phyloP scores from a whole-genome alignment of 306 rosid genomes.

The Malus orientalis region DNA sequence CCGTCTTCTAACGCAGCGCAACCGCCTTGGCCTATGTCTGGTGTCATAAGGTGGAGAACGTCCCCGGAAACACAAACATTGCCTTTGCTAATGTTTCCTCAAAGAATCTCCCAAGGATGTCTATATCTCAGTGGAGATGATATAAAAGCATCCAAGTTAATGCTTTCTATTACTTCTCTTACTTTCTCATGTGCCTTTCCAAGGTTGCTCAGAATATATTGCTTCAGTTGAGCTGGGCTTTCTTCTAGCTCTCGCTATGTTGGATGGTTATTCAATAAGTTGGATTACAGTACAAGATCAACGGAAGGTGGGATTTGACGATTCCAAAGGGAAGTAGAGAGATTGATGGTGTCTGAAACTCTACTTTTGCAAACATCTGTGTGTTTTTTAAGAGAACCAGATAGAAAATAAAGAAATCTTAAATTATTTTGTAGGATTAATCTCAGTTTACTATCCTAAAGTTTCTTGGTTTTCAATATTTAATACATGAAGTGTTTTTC shows the following conservation, averaged over 20 bases:
- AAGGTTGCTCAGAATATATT: constrained; percentile 18
- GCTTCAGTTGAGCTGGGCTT: constrained; percentile 16
- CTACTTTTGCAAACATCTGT: too few relatives aligned
- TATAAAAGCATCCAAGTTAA: constrained; percentile 8
- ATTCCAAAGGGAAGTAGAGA: too few relatives aligned
- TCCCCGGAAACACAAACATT: constrained; percentile 60
- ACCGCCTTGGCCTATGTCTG: constrained; percentile 65
- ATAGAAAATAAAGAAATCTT: too few relatives aligned
- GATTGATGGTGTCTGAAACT: too few relatives aligned
- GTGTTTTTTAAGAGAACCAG: too few relatives aligned
- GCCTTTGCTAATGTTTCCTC: constrained; percentile 31
- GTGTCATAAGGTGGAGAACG: constrained; percentile 63
- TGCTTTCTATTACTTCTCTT: constrained; percentile 11
- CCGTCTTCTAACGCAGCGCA: constrained; percentile 57
- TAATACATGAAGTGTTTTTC: too few relatives aligned
- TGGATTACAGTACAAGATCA: too few relatives aligned
- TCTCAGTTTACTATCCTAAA: too few relatives aligned
- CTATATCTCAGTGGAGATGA: constrained; percentile 37
- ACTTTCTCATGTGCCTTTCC: constrained; percentile 11
- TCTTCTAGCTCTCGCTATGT: background rate
- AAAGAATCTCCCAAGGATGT: constrained; percentile 43
- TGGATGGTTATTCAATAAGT: too few relatives aligned
- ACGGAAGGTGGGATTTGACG: too few relatives aligned
- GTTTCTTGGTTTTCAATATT: too few relatives aligned
- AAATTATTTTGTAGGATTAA: too few relatives aligned